These are phyloP conservation scores for Magnaporthales sp. DNA, from an alignment of 2,329 filamentous ascomycete genomes.

Conservation along the genomic window DNA sequence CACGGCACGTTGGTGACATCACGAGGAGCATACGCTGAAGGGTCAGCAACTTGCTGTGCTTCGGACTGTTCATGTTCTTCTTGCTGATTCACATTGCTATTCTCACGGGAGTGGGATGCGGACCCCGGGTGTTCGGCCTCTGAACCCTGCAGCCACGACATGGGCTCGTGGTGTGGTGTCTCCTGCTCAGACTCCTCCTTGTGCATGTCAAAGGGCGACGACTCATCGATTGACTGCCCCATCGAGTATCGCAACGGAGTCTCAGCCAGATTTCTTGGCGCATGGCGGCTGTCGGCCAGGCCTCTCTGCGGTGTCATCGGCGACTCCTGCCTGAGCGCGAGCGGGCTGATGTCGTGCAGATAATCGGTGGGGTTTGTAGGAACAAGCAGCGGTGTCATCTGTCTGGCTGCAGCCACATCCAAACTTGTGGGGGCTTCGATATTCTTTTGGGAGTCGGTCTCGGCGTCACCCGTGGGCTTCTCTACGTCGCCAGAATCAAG, in stretches of 20 bases:
- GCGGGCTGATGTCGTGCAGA: slow-evolving; percentile 12
- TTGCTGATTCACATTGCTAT: not conserved
- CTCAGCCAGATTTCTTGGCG: not conserved
- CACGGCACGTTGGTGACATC: slow-evolving; percentile 24
- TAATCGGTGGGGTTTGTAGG: not conserved
- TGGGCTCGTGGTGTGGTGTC: slow-evolving; percentile 7
- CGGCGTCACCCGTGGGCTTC: not conserved
- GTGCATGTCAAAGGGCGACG: not conserved
- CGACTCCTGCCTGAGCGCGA: slow-evolving; percentile 10
- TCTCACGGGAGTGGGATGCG: not conserved
- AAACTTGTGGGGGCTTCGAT: not conserved
- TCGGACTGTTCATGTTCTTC: slow-evolving; percentile 10
- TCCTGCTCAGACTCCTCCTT: slow-evolving; percentile 3
- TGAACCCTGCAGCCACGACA: not conserved
- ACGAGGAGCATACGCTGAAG: slow-evolving; percentile 14
- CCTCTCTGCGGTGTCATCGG: slow-evolving; percentile 12
- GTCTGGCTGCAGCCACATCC: slow-evolving; percentile 5
- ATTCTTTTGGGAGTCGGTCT: not conserved
- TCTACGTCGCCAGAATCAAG: not conserved
- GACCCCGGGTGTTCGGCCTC: not conserved
- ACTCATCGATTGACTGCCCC: not conserved
- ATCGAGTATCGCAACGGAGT: not conserved
- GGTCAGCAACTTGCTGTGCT: slow-evolving; percentile 10
- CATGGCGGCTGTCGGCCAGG: slow-evolving; percentile 19
- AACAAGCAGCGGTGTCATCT: slow-evolving; percentile 10